Base-by-base conservation (phyloP, 345 rosid species). In the Ricinus communis region DNA sequence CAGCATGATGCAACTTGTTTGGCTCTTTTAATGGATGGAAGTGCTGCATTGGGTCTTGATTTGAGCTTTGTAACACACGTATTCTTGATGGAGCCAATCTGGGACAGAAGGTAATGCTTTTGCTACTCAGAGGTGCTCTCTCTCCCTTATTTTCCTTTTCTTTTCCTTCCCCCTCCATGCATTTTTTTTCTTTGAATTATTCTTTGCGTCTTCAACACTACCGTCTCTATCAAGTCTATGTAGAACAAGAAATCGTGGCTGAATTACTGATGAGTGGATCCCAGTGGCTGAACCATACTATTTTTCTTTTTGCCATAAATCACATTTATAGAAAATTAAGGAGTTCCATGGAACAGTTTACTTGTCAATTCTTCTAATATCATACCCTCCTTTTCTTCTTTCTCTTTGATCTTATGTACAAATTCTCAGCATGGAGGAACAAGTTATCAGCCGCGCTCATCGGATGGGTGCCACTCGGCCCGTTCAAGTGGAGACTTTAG, bases 1-100 rank as follows among this genome's bases (percentile, higher is more conserved):
- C 87, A 82, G 81, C 76, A 89, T 36, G 96, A 92, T 78, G 73
- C 76, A 33, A 75, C 78, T 38, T 89, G 98, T 79, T 83, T 86
- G 88, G 98, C 89, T 71, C 96, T 92, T 72, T 65, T 92, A 80
- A 92, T 95, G 99, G 99, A 95, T 65, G 99, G 97, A 79, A 95
- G 91, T 85, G 91, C 94, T 71, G 97, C 98, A 24, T 71, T 95
- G 75, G 98, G 97, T 83, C 97, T 92, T 72, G 99, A 95, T 81
- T 82, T 95, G 83, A 95, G 99, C 87, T 92, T 95, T 74, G 99
- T 90, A 41, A 85, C 89, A 51, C 84, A 81, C 73, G 97, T 95
- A 5, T 92, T 90, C 77, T 70, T 90, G 71, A 92, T 95, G 98
- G 97, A 95, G 81, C 98, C 97, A 53, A 95, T 95, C 60, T 95